Evolutionary conservation across 2,329 filamentous ascomycete species (phyloP), one percentile per base, ranked within the genome.

Genomic region (Balansia obtecta): DNA sequence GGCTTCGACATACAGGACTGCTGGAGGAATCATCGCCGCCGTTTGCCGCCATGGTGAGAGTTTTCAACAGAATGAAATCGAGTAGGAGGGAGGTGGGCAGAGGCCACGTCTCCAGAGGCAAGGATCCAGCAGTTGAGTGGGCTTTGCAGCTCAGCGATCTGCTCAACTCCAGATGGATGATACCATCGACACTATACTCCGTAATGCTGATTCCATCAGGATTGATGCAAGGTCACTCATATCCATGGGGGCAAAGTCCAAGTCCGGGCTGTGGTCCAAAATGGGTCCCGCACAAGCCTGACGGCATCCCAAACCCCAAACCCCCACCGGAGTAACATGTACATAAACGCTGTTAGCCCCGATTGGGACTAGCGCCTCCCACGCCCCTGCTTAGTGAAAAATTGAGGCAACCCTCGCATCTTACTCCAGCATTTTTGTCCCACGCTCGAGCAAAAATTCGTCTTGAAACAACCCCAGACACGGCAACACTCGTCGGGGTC

Each of bases 361-460:
- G 15, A 55, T 53, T n/a, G 38, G 58, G 63, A 49, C 60, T 71
- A 71, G 68, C 63, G 58, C 50, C 56, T 65, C 68, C 65, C 67
- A 70, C 67, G 68, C 62, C 27, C 55, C 62, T 62, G 59, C 60
- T 60, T 60, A 59, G 62, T 59, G 65, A 70, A 70, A 70, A 71
- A 71, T 69, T 70, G 57, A 52, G 54, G 64, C 64, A 70, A 65
- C 67, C 66, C 68, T 68, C 65, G 67, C 61, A 60, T 27, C 5
- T 27, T 59, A 59, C 50, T 52, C 41, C 45, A 62, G 63, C 59
- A 62, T 64, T 67, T 67, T 67, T 65, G 63, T 60, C 57, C 57
- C 61, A 61, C 62, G 63, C 63, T 59, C 63, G 65, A 69, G 67
- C 64, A 70, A 70, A 70, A 65, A 68, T 69, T 69, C 66, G 62